Percentiles rank a stretch among this genome's conserved stretches.
Conservation (phyloP, 768 basidiomycete genomes). For the Serendipita vermifera region DNA sequence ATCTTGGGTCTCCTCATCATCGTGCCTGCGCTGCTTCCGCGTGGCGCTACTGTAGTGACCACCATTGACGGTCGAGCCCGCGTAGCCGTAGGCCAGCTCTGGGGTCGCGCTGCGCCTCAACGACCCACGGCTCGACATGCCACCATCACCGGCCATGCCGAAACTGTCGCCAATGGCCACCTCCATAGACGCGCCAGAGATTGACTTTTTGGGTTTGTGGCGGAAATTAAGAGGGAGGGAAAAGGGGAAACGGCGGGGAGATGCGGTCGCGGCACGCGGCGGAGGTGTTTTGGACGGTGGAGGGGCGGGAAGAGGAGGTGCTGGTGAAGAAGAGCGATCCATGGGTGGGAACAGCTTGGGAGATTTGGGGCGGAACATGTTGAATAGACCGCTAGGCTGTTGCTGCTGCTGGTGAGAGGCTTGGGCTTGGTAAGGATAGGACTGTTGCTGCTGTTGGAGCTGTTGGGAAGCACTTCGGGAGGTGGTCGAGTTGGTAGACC, state of each 20-base stretch:
- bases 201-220: constrained; percentile 8
- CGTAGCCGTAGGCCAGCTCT: constrained; percentile 1
- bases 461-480: background rate
- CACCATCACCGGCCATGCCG: background rate
- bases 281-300: constrained; percentile 7
- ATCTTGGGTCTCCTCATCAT: background rate
- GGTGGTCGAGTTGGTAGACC: background rate
- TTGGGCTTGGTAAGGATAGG: background rate
- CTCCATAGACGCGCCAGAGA: constrained; percentile 6
- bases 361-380: constrained; percentile 8
- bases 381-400: background rate
- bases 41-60: too few species aligned
- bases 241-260: constrained; percentile 1
- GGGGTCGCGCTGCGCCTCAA: background rate
- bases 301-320: background rate
- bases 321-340: constrained; percentile 1
- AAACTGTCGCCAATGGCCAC: background rate
- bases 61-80: too few species aligned
- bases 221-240: constrained; percentile 2
- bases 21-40: background rate
- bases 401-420: background rate
- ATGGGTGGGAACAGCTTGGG: background rate
- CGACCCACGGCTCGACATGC: constrained; percentile 6
- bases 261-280: background rate
- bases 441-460: too few species aligned